Evolutionary conservation across 495 filamentous ascomycete genomes (phyloP), one percentile per base, ranked within the genome.

Genomic region (Cladorrhinum samala): DNA sequence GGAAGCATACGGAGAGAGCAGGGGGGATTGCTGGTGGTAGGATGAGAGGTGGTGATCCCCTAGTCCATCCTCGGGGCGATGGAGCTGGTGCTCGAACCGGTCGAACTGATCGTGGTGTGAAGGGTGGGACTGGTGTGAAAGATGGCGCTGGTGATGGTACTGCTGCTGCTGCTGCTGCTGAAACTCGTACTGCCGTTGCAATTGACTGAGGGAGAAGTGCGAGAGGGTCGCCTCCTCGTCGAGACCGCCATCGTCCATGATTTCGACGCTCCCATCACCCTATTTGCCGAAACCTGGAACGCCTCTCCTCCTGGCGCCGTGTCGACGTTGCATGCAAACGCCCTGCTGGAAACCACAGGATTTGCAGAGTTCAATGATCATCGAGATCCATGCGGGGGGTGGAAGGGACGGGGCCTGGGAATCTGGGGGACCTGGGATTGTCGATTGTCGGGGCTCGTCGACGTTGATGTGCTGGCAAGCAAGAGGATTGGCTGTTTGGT

Each of bases 401-500:
- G 46, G 16, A 17, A 38, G 1, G 47, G 21, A 13, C n/a, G n/a
- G n/a, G n/a, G n/a, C n/a, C n/a, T n/a, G n/a, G n/a, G n/a, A 9
- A 7, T 18, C 24, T 17, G 17, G 27, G 38, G 23, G 25, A n/a
- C 23, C 17, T 46, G 23, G 42, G n/a, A 2, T 20, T 47, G 41
- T 25, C 43, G 53, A 53, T 44, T 58, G 63, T 68, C 59, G 52
- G 65, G 65, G 67, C 59, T 61, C 56, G 52, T 54, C 45, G 51
- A 52, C 54, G 57, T 63, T 63, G 67, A 68, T 66, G 67, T 62
- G 67, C 63, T 66, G 63, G 65, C 67, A 61, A 45, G 63, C 55
- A 42, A 55, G 54, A 52, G 60, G 53, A 67, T 64, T 70, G 65
- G 67, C 50, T 59, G 52, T 55, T 33, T 55, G 49, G 37, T 39